phyloP scores from a whole-genome alignment of 2,329 filamentous ascomycete genomes.

The Neobulgaria alba region DNA sequence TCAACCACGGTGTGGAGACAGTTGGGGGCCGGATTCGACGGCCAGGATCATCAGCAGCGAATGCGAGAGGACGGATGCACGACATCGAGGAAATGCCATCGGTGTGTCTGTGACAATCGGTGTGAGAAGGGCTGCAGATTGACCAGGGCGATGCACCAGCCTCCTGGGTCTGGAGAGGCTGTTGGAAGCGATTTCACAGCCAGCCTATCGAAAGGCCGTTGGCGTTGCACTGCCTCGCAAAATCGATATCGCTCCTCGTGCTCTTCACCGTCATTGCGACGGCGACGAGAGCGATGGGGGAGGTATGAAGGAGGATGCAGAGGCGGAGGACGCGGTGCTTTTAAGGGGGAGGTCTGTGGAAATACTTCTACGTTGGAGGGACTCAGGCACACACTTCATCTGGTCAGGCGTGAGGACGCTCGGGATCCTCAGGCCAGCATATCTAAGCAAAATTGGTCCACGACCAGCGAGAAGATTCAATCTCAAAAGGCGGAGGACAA shows the following conservation, averaged over 20 bases:
- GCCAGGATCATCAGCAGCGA: not conserved
- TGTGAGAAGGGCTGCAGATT: slow-evolving; percentile 7
- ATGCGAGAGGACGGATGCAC: slow-evolving; percentile 3
- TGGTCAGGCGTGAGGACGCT: too few relatives aligned
- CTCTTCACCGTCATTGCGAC: not conserved
- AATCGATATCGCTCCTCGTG: not conserved
- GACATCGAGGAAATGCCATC: not conserved
- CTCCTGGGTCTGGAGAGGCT: not conserved
- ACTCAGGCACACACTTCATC: too few relatives aligned
- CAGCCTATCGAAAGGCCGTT: not conserved
- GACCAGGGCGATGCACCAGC: not conserved
- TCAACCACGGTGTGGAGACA: slow-evolving; percentile 1
- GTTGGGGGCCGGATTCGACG: slow-evolving; percentile 1
- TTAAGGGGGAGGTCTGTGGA: too few relatives aligned
- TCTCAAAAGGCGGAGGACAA: too few relatives aligned
- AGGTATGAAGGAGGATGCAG: not conserved
- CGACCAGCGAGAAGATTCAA: too few relatives aligned
- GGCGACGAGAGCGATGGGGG: not conserved
- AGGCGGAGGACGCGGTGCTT: not conserved
- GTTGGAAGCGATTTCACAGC: not conserved
- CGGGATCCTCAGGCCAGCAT: too few relatives aligned
- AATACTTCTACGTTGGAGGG: too few relatives aligned
- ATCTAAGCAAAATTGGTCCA: too few relatives aligned
- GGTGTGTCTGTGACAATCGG: not conserved
- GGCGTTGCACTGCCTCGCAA: slow-evolving; percentile 8